Evolutionary conservation across 2,329 filamentous ascomycete genomes (phyloP), one percentile per base, ranked within the genome.

Genomic region (Cladophialophora immunda): DNA sequence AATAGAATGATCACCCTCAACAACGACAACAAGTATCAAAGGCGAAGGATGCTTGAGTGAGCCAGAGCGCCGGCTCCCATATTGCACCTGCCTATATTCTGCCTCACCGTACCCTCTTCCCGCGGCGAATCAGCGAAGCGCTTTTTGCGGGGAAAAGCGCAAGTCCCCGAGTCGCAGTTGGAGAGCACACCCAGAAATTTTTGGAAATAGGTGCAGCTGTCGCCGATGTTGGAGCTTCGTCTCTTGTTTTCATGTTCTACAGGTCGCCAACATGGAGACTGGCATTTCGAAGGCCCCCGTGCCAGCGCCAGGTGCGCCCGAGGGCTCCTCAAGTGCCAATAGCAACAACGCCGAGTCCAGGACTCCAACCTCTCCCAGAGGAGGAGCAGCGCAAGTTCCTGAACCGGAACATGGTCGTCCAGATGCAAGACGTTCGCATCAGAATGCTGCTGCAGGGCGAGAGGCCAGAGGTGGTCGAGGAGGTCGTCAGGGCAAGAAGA

Each of bases 401-500:
- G 50, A 68, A 32, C 19, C 17, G 11, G 45, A 55, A 65, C 19
- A 36, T 60, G n/a, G 22, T 58, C 25, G 22, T 61, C 13, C 36
- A 38, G 25, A 66, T 50, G 58, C 55, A 58, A 45, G 68, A 69
- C 41, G 62, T 60, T 67, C 68, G 58, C 25, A 53, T 70, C 58
- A 70, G 68, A 67, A 62, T 45, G 36, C 59, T 58, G 55, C 66
- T 71, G 62, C 63, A 45, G 62, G 66, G 55, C 63, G 68, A 68
- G 60, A 47, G 17, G 57, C 50, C 62, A 30, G 73, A 75, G n/a
- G 71, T 74, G 63, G 75, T 78, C 34, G 67, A 72, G 67, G 69
- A 64, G 64, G 62, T 73, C 68, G 65, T 70, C 50, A 53, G 50
- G 68, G 70, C 64, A 88, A 87, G 86, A 89, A 86, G 76, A 83